Evolutionary conservation across 2,329 filamentous ascomycete species (phyloP).

Genomic region (Anthostomella pinea): DNA sequence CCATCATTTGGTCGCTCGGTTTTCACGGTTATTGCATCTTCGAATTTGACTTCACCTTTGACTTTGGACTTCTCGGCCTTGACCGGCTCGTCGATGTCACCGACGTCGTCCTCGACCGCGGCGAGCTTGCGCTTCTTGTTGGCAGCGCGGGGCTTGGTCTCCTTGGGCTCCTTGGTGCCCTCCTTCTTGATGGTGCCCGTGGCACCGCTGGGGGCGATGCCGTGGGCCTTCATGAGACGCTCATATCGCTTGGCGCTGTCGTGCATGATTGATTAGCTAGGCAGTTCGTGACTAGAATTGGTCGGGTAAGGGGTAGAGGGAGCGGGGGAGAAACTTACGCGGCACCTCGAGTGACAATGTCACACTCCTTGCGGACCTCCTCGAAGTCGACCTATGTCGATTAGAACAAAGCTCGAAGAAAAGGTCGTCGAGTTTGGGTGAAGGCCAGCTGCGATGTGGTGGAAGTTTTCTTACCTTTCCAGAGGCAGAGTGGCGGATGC

Average conservation of each 20-base stretch:
- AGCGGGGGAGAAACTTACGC: constrained; percentile 54
- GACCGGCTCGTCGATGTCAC: constrained; percentile 32
- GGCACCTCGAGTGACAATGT: constrained; percentile 63
- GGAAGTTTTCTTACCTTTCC: constrained; percentile 63
- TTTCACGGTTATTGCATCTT: constrained; percentile 32
- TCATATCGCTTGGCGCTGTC: constrained; percentile 65
- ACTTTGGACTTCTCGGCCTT: constrained; percentile 18
- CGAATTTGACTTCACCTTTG: constrained; percentile 35
- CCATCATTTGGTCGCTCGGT: constrained; percentile 23
- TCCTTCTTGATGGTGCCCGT: constrained; percentile 29
- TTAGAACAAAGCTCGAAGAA: not conserved
- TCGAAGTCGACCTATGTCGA: constrained; percentile 67
- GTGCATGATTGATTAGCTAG: constrained; percentile 1
- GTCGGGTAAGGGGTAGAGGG: not conserved
- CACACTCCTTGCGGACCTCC: constrained; percentile 61
- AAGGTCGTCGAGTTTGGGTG: too few relatives aligned
- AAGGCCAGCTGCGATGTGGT: too few relatives aligned
- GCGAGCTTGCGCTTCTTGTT: constrained; percentile 35
- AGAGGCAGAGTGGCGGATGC: constrained; percentile 58
- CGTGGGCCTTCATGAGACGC: constrained; percentile 60
- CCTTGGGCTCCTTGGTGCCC: constrained; percentile 11
- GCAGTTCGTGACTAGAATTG: constrained; percentile 1
- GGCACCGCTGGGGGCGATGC: constrained; percentile 36
- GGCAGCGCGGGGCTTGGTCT: constrained; percentile 21
- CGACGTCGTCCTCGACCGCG: constrained; percentile 34